Evolutionary conservation across 129 eudicot genomes (phyloP).

Genomic region (Cynara cardunculus): DNA sequence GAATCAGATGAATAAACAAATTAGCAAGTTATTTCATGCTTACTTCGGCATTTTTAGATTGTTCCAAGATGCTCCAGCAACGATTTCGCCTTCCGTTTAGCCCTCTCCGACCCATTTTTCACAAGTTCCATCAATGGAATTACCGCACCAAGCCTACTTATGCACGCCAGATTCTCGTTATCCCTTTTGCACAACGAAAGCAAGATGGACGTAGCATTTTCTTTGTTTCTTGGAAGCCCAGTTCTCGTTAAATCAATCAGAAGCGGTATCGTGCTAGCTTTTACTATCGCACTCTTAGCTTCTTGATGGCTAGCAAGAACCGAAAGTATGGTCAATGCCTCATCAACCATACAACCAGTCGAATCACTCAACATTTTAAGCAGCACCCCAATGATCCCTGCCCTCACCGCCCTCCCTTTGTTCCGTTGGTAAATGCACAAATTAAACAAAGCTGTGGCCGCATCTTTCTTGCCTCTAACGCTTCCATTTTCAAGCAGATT

Average conservation of each 20-base stretch:
- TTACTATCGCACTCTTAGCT: constrained; percentile 78
- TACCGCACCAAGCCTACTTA: constrained; percentile 79
- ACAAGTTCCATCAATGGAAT: constrained; percentile 59
- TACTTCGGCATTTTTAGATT: constrained; percentile 5
- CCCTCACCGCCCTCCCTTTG: constrained; percentile 87
- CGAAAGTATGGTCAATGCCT: constrained; percentile 77
- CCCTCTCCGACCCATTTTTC: constrained; percentile 67
- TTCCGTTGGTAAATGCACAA: constrained; percentile 89
- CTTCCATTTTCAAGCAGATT: constrained; percentile 69
- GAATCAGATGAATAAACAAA: constrained; percentile 33
- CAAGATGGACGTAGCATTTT: constrained; percentile 73
- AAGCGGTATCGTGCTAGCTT: constrained; percentile 70
- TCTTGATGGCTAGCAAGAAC: constrained; percentile 89
- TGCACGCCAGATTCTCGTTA: constrained; percentile 57
- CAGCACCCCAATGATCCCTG: constrained; percentile 63
- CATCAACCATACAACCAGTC: constrained; percentile 71
- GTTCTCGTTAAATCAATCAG: constrained; percentile 77
- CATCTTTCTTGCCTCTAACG: constrained; percentile 85
- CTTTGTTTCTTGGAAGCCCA: constrained; percentile 74
- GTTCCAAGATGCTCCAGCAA: constrained; percentile 66
- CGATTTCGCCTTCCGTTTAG: constrained; percentile 68
- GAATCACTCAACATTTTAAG: constrained; percentile 71
- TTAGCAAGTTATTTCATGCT: constrained; percentile 20
- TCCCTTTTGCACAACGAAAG: constrained; percentile 88
- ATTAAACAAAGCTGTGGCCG: constrained; percentile 89